These are phyloP conservation scores for Lipomyces orientalis DNA, from an alignment of 805 yeast genomes.

Conservation along the genomic window DNA sequence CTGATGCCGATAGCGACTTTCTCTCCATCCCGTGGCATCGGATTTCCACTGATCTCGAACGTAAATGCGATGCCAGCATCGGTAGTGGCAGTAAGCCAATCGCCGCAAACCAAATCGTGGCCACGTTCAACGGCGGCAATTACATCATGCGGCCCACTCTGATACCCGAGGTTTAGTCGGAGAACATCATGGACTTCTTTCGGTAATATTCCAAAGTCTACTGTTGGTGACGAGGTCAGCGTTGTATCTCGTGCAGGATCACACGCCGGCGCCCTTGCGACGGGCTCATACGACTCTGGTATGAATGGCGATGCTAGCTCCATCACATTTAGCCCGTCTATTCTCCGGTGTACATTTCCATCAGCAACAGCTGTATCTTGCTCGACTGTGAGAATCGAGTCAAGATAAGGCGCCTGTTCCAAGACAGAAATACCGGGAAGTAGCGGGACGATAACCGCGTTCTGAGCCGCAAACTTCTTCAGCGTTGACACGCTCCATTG, in stretches of 20 bases:
- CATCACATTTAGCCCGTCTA: conserved; percentile 36
- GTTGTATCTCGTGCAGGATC: conserved; percentile 13
- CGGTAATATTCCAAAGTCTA: conserved; percentile 19
- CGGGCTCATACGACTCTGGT: conserved; percentile 13
- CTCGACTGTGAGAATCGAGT: conserved; percentile 18
- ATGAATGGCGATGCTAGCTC: conserved; percentile 24
- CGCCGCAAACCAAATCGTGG: conserved; percentile 46
- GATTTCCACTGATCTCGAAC: conserved; percentile 39
- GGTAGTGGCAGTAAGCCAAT: conserved; percentile 42
- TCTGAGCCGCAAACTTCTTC: conserved; percentile 19
- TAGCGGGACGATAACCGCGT: conserved; percentile 43
- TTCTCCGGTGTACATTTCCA: neutral
- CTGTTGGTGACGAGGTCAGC: conserved; percentile 18
- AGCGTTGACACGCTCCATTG: conserved; percentile 44
- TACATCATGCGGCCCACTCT: conserved; percentile 46
- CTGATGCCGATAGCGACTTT: conserved; percentile 41
- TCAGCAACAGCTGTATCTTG: neutral
- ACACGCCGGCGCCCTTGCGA: conserved; percentile 10
- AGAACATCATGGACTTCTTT: conserved; percentile 27
- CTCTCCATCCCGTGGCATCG: conserved; percentile 14
- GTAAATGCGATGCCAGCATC: conserved; percentile 50
- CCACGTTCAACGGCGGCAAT: conserved; percentile 45
- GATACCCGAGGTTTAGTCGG: conserved; percentile 36
- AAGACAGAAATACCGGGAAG: conserved; percentile 43
- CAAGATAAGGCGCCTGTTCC: conserved; percentile 39